These are phyloP conservation scores for Erodium chrysanthum DNA, from an alignment of 441 rosid species.

Conservation along the genomic window DNA sequence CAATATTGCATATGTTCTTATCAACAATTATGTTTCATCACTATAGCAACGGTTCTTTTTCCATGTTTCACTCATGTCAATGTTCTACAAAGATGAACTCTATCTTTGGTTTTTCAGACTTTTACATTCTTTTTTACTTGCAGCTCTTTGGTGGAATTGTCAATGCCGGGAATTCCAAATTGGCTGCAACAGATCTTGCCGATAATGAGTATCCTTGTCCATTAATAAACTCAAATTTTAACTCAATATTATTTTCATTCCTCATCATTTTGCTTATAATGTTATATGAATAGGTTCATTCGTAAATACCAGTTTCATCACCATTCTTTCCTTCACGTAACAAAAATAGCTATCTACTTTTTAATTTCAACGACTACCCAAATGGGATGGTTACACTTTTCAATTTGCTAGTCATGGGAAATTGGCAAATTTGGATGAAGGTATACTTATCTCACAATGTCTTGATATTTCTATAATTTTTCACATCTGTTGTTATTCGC, in stretches of 20 bases:
- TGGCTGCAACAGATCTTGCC: constrained; percentile 50
- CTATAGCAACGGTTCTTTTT: neutral
- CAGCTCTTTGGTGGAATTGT: constrained; percentile 91
- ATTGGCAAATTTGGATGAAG: constrained; percentile 97
- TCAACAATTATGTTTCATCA: neutral
- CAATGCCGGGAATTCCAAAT: constrained; percentile 65
- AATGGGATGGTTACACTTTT: constrained; percentile 97
- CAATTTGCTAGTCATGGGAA: constrained; percentile 78
- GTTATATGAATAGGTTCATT: neutral
- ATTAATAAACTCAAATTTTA: neutral
- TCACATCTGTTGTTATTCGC: neutral
- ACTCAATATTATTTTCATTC: neutral
- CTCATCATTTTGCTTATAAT: too few species aligned
- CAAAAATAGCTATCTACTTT: constrained; percentile 57
- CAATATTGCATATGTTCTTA: constrained; percentile 10
- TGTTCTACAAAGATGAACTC: too few species aligned
- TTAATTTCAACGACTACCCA: constrained; percentile 95
- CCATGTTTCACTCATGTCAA: too few species aligned
- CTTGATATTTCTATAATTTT: constrained; percentile 4
- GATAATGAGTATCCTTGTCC: constrained; percentile 75
- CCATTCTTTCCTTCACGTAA: constrained; percentile 28
- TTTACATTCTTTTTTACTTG: constrained; percentile 12
- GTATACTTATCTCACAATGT: constrained; percentile 27
- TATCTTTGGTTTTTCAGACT: too few species aligned
- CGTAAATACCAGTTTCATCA: neutral